Evolutionary conservation across 176 grass and related monocot species (phyloP).

Genomic region (Hsuehochloa calcarea): DNA sequence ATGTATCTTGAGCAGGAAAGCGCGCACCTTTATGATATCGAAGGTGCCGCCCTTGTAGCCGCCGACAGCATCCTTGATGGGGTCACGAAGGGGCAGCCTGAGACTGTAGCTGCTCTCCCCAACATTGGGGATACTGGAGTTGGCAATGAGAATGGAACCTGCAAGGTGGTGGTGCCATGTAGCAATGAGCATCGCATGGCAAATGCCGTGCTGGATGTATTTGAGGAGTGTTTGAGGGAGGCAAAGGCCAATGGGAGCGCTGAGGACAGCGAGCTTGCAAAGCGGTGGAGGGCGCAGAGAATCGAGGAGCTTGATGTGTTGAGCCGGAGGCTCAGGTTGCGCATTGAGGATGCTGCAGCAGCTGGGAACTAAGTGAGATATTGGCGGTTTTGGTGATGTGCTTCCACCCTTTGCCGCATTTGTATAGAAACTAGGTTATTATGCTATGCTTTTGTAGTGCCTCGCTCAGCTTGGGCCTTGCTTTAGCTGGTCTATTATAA

Average conservation of each 20-base stretch:
- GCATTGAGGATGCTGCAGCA: slow-evolving; percentile 46
- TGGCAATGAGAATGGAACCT: slow-evolving; percentile 26
- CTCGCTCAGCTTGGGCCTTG: slow-evolving; percentile 23
- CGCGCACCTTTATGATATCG: slow-evolving; percentile 12
- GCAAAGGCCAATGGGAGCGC: slow-evolving; percentile 22
- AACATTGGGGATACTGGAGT: not conserved
- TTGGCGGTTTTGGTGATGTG: slow-evolving; percentile 19
- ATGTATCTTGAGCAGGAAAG: slow-evolving; percentile 40
- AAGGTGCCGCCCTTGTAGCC: slow-evolving; percentile 2
- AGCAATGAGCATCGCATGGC: slow-evolving; percentile 43
- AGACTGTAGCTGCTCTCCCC: not conserved
- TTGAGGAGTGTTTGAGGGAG: slow-evolving; percentile 73
- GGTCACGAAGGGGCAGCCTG: slow-evolving; percentile 28
- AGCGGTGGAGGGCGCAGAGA: slow-evolving; percentile 66
- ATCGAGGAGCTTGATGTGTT: slow-evolving; percentile 68
- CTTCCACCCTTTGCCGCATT: not conserved
- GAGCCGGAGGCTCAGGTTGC: slow-evolving; percentile 60
- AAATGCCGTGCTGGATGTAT: slow-evolving; percentile 59
- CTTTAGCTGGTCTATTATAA: slow-evolving; percentile 27
- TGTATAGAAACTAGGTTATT: slow-evolving; percentile 54
- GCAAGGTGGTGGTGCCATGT: slow-evolving; percentile 23
- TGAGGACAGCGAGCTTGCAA: slow-evolving; percentile 42
- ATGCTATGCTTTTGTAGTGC: slow-evolving; percentile 44
- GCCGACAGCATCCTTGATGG: slow-evolving; percentile 31
- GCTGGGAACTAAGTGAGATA: slow-evolving; percentile 36